Conservation (phyloP, 2,329 filamentous ascomycete species). For the Fusarium aywerte region DNA sequence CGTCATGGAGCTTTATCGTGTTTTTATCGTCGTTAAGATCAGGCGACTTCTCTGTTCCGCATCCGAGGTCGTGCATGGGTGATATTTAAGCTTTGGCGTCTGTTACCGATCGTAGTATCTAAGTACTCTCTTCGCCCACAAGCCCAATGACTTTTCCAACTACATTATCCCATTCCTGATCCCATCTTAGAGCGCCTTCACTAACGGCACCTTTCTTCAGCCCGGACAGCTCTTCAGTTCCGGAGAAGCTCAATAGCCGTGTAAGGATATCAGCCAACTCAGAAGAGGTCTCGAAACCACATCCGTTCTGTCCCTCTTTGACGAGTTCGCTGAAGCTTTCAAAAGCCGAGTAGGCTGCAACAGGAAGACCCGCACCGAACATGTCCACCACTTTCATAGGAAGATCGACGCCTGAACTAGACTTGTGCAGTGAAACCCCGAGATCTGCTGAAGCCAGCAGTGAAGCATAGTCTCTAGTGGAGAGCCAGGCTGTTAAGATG, state of each 20-base stretch:
- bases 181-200: slow-evolving; percentile 85
- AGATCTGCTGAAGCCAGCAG: slow-evolving; percentile 88
- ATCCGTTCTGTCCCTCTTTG: slow-evolving; percentile 84
- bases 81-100: not conserved
- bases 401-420: slow-evolving; percentile 92
- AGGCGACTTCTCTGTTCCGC: slow-evolving; percentile 7
- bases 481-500: slow-evolving; percentile 86
- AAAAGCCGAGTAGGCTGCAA: slow-evolving; percentile 86
- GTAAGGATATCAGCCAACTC: slow-evolving; percentile 72
- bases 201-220: slow-evolving; percentile 76
- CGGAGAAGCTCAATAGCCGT: slow-evolving; percentile 68
- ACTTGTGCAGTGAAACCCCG: slow-evolving; percentile 91
- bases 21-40: slow-evolving; percentile 26
- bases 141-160: slow-evolving; percentile 76
- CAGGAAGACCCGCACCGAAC: slow-evolving; percentile 94
- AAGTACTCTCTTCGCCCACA: slow-evolving; percentile 33
- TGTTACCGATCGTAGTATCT: not conserved
- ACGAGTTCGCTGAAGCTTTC: slow-evolving; percentile 93
- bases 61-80: not conserved
- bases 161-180: slow-evolving; percentile 90
- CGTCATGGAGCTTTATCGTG: slow-evolving; percentile 36
- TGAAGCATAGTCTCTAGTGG: slow-evolving; percentile 82
- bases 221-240: slow-evolving; percentile 63
- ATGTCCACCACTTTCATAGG: slow-evolving; percentile 99
- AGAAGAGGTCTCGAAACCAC: slow-evolving; percentile 79